Evolutionary conservation across 352 stramenopile genomes (phyloP).

Genomic region (Pythium dissimile): DNA sequence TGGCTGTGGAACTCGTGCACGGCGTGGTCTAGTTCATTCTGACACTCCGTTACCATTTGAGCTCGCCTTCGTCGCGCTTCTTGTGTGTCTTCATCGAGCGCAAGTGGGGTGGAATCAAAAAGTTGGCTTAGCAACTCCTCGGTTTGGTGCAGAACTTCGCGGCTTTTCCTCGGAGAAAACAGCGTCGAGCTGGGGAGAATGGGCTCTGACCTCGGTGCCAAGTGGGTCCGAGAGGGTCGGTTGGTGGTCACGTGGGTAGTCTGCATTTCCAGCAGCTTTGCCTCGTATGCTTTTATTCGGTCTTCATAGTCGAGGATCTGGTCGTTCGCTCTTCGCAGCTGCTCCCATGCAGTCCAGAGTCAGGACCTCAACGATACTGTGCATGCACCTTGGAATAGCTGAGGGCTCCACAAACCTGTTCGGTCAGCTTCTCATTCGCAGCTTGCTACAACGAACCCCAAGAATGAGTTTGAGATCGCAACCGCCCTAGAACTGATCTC

Average conservation of each 20-base stretch:
- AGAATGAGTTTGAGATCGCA: no score
- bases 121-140: constrained; percentile 49
- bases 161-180: constrained; percentile 32
- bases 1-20: constrained; percentile 64
- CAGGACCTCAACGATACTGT: no score
- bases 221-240: no score
- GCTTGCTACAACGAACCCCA: constrained; percentile 33
- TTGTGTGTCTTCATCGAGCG: constrained; percentile 10
- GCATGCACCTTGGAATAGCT: background rate
- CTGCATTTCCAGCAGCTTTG: constrained; percentile 39
- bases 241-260: background rate
- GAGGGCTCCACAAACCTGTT: constrained; percentile 34
- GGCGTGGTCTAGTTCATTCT: constrained; percentile 50
- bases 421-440: constrained; percentile 56
- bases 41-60: constrained; percentile 58
- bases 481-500: no score
- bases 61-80: constrained; percentile 46
- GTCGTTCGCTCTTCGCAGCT: constrained; percentile 43
- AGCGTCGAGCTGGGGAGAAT: background rate
- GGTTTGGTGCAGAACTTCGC: constrained; percentile 54
- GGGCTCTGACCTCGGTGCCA: background rate
- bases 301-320: constrained; percentile 48
- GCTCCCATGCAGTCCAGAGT: background rate
- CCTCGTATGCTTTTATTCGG: constrained; percentile 41
- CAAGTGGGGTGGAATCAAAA: constrained; percentile 2